Conservation (phyloP, 2,329 filamentous ascomycete genomes). For the Cercospora citrullina region DNA sequence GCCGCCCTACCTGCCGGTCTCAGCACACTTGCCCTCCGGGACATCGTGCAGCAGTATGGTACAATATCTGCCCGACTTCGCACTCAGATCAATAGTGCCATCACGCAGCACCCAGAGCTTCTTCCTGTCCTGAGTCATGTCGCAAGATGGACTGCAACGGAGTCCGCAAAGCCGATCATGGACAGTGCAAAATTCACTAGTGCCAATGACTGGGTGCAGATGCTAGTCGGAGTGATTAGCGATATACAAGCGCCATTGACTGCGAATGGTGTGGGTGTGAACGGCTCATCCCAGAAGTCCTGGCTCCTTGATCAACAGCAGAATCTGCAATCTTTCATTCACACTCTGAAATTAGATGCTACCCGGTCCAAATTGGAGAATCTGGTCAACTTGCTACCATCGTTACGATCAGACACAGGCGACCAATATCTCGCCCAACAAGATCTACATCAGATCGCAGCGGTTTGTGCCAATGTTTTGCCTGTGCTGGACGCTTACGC, state of each 20-base stretch:
- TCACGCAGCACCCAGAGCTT: constrained; percentile 23
- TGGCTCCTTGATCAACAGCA: constrained; percentile 55
- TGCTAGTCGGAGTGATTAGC: not conserved
- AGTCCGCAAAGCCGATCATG: constrained; percentile 28
- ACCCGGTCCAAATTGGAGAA: not conserved
- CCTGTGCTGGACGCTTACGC: constrained; percentile 77
- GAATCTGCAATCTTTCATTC: not conserved
- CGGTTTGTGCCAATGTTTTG: constrained; percentile 41
- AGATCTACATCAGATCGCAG: constrained; percentile 1
- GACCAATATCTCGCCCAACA: not conserved
- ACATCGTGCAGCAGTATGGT: not conserved
- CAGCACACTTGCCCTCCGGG: not conserved
- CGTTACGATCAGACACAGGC: not conserved
- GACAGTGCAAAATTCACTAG: not conserved
- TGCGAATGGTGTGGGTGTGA: constrained; percentile 46
- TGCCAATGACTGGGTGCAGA: constrained; percentile 9
- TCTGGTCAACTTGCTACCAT: not conserved
- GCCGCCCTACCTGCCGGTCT: constrained; percentile 7
- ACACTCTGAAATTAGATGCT: not conserved
- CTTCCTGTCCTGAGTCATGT: constrained; percentile 29
- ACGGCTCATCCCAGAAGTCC: constrained; percentile 58
- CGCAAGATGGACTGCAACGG: constrained; percentile 37
- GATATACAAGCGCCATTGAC: constrained; percentile 19
- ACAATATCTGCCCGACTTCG: not conserved
- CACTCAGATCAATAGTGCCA: not conserved